phyloP scores from a whole-genome alignment of 2,329 filamentous ascomycete species.

The Mollisia scopiformis region DNA sequence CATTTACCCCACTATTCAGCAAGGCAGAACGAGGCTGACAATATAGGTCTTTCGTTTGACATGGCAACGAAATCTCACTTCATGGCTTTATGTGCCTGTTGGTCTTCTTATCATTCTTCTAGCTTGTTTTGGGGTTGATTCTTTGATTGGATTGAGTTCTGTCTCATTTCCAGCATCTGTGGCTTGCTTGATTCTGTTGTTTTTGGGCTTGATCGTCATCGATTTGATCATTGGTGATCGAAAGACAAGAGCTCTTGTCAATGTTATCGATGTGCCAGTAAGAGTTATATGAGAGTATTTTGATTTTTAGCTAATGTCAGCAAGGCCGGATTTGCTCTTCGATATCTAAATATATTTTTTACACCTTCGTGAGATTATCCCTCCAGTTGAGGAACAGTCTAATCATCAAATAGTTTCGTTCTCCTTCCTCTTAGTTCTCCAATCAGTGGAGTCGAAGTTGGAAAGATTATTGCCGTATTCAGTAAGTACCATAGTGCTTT shows the following conservation, averaged over 20 bases:
- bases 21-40: conserved; percentile 20
- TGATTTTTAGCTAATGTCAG: not conserved
- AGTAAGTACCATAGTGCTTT: conserved; percentile 46
- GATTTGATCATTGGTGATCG: conserved; percentile 52
- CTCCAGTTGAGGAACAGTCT: not conserved
- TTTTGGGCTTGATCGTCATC: conserved; percentile 50
- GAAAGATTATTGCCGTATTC: conserved; percentile 62
- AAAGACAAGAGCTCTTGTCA: conserved; percentile 50
- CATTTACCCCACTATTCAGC: not conserved
- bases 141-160: conserved; percentile 45
- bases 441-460: conserved; percentile 56
- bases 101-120: conserved; percentile 43
- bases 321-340: conserved; percentile 58
- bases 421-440: conserved; percentile 58
- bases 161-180: conserved; percentile 63
- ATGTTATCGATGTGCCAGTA: conserved; percentile 57
- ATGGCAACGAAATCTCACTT: conserved; percentile 35
- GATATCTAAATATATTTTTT: conserved; percentile 63
- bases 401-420: conserved; percentile 45
- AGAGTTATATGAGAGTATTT: conserved; percentile 16
- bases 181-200: conserved; percentile 58
- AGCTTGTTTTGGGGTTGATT: conserved; percentile 44
- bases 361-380: conserved; percentile 47
- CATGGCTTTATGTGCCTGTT: conserved; percentile 56
- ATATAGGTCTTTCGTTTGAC: conserved; percentile 31